Evolutionary conservation across 768 basidiomycete species (phyloP).

Genomic region (Daedalea quercina): DNA sequence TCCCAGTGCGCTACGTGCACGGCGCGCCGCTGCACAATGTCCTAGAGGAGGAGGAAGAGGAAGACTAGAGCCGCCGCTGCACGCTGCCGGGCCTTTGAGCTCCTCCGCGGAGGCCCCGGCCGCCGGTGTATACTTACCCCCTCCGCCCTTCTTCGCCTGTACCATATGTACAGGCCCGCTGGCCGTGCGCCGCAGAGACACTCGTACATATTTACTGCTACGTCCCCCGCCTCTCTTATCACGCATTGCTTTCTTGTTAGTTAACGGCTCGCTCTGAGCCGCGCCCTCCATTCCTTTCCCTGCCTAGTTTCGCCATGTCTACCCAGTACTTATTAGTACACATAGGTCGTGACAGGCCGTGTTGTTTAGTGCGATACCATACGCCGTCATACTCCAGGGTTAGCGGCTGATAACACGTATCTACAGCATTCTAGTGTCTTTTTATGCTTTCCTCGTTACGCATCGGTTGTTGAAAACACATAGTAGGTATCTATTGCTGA

Average conservation of each 20-base stretch:
- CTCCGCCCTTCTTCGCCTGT: neutral
- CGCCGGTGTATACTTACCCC: neutral
- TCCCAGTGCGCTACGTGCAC: slow-evolving; percentile 56
- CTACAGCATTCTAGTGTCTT: slow-evolving; percentile 1
- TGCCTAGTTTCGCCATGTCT: neutral
- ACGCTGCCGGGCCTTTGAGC: neutral
- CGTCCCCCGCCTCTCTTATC: neutral
- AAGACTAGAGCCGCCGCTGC: neutral
- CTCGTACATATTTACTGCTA: neutral
- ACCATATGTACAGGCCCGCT: neutral
- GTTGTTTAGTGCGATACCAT: slow-evolving; percentile 4
- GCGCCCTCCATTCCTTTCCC: neutral
- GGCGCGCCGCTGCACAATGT: slow-evolving; percentile 86
- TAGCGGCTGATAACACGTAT: neutral
- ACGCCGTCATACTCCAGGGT: neutral
- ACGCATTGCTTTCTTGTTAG: slow-evolving; percentile 1
- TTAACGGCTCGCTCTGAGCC: neutral
- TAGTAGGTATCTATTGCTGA: no score
- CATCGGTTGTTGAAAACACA: neutral
- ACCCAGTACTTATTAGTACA: neutral
- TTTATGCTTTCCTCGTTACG: neutral
- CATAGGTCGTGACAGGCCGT: neutral
- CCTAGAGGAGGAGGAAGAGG: slow-evolving; percentile 56
- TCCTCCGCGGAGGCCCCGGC: neutral
- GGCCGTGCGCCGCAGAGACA: neutral